These are phyloP conservation scores for Penicillium italicum DNA, from an alignment of 2,329 filamentous ascomycete species.

Conservation along the genomic window DNA sequence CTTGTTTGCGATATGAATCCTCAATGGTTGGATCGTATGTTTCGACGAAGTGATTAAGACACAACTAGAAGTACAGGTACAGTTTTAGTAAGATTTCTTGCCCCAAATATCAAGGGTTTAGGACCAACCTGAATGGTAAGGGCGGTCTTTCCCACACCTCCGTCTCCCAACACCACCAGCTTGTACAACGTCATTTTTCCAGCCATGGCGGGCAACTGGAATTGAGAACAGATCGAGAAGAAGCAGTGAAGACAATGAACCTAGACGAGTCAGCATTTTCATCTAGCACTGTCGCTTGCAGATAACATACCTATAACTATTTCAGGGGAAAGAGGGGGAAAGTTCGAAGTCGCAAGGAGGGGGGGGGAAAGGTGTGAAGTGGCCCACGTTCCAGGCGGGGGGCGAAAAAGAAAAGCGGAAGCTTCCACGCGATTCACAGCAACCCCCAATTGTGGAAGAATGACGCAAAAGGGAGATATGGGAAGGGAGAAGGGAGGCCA, in stretches of 20 bases:
- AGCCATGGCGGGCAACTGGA: constrained; percentile 58
- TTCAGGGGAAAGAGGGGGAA: constrained; percentile 1
- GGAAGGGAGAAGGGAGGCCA: background rate
- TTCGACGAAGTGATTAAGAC: constrained; percentile 97
- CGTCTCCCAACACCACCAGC: constrained; percentile 89
- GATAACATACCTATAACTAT: background rate
- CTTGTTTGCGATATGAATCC: constrained; percentile 66
- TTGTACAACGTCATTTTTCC: constrained; percentile 96
- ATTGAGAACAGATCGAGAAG: background rate
- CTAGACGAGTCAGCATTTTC: background rate
- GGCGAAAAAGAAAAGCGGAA: constrained; percentile 8
- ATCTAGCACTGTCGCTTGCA: background rate
- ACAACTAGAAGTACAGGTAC: constrained; percentile 58
- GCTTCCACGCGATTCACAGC: constrained; percentile 6
- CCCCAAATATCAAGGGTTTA: background rate
- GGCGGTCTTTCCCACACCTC: constrained; percentile 90
- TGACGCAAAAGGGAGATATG: background rate
- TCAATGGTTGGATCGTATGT: constrained; percentile 71
- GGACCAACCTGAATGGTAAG: constrained; percentile 72
- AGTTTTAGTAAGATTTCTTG: constrained; percentile 5
- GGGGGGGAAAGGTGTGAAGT: constrained; percentile 8
- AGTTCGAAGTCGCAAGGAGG: constrained; percentile 2
- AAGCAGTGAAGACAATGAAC: constrained; percentile 7
- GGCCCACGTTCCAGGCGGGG: constrained; percentile 15
- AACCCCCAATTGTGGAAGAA: constrained; percentile 5